Percentiles rank a stretch among this genome's conserved stretches.
Conservation (phyloP, 208 protist species). For the Crithidia sp. region DNA sequence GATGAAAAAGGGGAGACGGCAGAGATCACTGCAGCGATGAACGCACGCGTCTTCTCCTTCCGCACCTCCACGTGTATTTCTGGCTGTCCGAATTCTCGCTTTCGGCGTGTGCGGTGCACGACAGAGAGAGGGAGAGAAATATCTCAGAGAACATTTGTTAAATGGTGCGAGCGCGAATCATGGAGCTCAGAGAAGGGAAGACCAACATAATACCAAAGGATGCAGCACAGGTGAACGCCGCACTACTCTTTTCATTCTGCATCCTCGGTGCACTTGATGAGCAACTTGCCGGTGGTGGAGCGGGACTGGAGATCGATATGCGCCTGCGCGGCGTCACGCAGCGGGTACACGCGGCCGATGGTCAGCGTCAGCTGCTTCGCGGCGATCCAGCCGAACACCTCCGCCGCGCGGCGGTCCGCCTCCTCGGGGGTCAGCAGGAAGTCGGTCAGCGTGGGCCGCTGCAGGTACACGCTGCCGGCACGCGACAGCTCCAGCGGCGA, state of each 20-base stretch:
- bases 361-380: conserved; percentile 54
- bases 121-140: no score
- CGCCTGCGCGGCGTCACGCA: conserved; percentile 60
- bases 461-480: conserved; percentile 80
- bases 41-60: no score
- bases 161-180: no score
- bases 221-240: neutral
- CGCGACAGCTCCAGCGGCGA: conserved; percentile 59
- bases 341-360: conserved; percentile 48
- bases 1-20: no score
- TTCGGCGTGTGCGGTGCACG: no score
- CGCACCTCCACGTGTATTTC: no score
- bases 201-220: no score
- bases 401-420: conserved; percentile 36
- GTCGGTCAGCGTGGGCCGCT: conserved; percentile 75
- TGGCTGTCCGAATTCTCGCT: no score
- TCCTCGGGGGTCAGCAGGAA: conserved; percentile 57
- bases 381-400: conserved; percentile 72
- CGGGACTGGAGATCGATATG: conserved; percentile 56
- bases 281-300: conserved; percentile 63
- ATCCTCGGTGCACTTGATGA: conserved; percentile 22
- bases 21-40: no score
- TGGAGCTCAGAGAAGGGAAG: no score
- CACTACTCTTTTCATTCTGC: neutral
- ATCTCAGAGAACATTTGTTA: no score